Conservation (phyloP, 1,284 basidiomycete genomes). For the Uromyces viciae-fabae region DNA sequence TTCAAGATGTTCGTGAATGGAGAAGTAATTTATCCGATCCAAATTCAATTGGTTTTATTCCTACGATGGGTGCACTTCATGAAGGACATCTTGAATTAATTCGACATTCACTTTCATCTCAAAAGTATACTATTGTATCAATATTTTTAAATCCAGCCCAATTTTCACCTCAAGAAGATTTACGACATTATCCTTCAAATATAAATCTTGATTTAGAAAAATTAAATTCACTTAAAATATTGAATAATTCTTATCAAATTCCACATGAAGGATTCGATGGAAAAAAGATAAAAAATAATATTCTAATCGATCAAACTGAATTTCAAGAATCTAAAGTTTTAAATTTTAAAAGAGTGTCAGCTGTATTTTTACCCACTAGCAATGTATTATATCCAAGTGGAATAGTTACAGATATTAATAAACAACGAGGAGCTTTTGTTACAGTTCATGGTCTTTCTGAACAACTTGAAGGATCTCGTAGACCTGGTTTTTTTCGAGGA, state of each 20-base stretch:
- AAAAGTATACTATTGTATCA: slow-evolving; percentile 83
- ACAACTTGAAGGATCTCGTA: slow-evolving; percentile 76
- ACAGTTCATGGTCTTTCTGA: slow-evolving; percentile 79
- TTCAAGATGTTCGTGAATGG: slow-evolving; percentile 73
- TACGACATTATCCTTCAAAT: slow-evolving; percentile 83
- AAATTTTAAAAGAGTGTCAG: slow-evolving; percentile 57
- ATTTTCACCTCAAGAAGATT: slow-evolving; percentile 92
- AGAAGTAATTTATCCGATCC: slow-evolving; percentile 58
- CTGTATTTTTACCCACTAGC: slow-evolving; percentile 73
- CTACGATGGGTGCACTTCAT: slow-evolving; percentile 96
- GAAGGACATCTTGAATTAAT: slow-evolving; percentile 78
- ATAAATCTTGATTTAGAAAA: slow-evolving; percentile 59
- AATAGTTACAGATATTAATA: slow-evolving; percentile 70
- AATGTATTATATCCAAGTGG: slow-evolving; percentile 84
- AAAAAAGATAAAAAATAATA: not conserved
- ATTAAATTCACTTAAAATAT: slow-evolving; percentile 54
- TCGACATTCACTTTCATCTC: slow-evolving; percentile 66
- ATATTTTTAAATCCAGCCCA: slow-evolving; percentile 98
- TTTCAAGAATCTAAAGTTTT: slow-evolving; percentile 31
- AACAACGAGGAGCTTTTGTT: slow-evolving; percentile 82
- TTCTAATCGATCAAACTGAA: not conserved
- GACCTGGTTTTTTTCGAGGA: slow-evolving; percentile 90
- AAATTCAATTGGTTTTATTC: slow-evolving; percentile 79
- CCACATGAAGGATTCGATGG: slow-evolving; percentile 35
- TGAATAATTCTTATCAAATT: not conserved